phyloP scores from a whole-genome alignment of 139 green algal species.

The Coelastrella sp. region DNA sequence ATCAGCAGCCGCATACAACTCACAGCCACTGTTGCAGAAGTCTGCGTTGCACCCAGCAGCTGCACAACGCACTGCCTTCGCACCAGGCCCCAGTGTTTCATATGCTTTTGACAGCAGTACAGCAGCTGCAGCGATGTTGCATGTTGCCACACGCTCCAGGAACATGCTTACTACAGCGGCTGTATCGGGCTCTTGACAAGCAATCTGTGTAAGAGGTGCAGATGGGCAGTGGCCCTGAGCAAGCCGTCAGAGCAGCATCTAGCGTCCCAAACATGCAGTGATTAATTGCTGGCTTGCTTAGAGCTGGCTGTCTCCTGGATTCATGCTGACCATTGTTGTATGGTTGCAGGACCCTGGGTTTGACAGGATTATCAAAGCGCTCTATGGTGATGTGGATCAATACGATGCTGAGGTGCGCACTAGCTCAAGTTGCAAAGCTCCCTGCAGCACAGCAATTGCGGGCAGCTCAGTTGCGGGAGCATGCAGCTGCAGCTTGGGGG shows the following conservation, averaged over 20 bases:
- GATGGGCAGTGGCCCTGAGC: not conserved
- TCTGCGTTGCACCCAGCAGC: too few species aligned
- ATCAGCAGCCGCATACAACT: not conserved
- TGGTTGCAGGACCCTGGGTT: conserved; percentile 39
- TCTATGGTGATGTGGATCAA: conserved; percentile 44
- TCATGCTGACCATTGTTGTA: not conserved
- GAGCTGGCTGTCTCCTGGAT: not conserved
- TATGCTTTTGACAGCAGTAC: too few species aligned
- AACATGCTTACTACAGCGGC: too few species aligned
- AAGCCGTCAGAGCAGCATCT: not conserved
- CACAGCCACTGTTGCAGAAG: not conserved
- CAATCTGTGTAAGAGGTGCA: too few species aligned
- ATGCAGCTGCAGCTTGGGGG: too few species aligned
- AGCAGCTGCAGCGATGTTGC: too few species aligned
- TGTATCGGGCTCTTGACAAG: too few species aligned
- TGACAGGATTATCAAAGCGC: conserved; percentile 43
- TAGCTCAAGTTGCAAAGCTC: not conserved
- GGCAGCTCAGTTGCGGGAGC: too few species aligned
- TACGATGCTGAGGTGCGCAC: conserved; percentile 43
- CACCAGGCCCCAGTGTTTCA: too few species aligned
- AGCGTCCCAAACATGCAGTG: not conserved
- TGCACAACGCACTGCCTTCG: too few species aligned
- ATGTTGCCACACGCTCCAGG: too few species aligned
- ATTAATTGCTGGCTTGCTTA: not conserved
- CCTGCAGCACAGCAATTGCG: not conserved